Evolutionary conservation across 352 stramenopile species (phyloP).

Genomic region (Albugo laibachii): DNA sequence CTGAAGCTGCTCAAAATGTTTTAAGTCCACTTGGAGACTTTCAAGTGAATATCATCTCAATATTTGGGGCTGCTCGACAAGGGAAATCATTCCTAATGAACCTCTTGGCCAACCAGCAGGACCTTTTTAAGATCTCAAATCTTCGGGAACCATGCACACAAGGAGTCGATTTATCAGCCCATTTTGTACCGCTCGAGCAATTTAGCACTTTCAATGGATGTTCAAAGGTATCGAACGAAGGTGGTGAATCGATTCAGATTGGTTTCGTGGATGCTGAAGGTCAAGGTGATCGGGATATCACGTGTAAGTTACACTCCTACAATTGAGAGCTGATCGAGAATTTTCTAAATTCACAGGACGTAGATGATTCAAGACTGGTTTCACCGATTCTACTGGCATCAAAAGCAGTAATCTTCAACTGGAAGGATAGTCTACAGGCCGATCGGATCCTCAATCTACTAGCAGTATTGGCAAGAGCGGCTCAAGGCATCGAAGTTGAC

Average conservation of each 20-base stretch:
- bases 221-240: constrained; percentile 9
- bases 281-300: constrained; percentile 72
- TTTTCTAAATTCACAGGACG: not conserved
- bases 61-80: constrained; percentile 67
- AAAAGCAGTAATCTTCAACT: constrained; percentile 80
- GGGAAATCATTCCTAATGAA: constrained; percentile 81
- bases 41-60: constrained; percentile 64
- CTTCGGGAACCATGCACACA: constrained; percentile 69
- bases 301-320: constrained; percentile 17
- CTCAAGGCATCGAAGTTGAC: constrained; percentile 58
- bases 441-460: constrained; percentile 74
- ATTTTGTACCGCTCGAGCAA: constrained; percentile 40
- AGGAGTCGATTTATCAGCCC: constrained; percentile 57
- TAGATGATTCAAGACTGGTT: constrained; percentile 65
- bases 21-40: constrained; percentile 38
- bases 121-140: constrained; percentile 79
- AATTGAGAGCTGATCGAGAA: not conserved
- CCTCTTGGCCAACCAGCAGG: constrained; percentile 63
- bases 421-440: constrained; percentile 73
- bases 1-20: constrained; percentile 31
- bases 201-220: constrained; percentile 63
- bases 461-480: constrained; percentile 51
- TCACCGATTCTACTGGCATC: constrained; percentile 68
- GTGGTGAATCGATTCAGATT: constrained; percentile 31
- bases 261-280: constrained; percentile 74